A percentile compares a stretch with the other conserved stretches of the same genome.
These are phyloP conservation scores for Aphanomyces euteiches DNA, from an alignment of 352 stramenopile species.

Conservation along the genomic window DNA sequence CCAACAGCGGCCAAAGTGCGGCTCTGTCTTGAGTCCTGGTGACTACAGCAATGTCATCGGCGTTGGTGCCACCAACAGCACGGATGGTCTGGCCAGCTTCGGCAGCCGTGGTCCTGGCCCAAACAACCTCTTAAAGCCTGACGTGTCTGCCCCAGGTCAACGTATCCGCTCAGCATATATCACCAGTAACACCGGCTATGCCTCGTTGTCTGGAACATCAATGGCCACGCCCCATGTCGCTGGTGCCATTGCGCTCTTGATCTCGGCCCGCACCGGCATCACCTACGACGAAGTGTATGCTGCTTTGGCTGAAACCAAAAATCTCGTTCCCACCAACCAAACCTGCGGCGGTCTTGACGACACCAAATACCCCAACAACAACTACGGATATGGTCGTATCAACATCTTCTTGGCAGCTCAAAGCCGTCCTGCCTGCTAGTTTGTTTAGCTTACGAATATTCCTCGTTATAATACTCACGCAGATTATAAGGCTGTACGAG, in stretches of 20 bases:
- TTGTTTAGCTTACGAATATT: no score
- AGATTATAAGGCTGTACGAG: no score
- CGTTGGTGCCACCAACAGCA: conserved; percentile 45
- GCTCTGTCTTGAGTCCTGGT: conserved; percentile 40
- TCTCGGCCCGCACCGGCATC: conserved; percentile 35
- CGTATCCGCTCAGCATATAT: conserved; percentile 27
- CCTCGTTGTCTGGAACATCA: conserved; percentile 30
- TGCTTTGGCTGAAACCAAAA: no score
- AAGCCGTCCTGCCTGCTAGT: no score
- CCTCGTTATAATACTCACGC: no score
- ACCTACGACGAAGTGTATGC: conserved; percentile 32
- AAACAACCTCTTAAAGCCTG: conserved; percentile 31
- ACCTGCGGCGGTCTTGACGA: no score
- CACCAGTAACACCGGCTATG: conserved; percentile 16
- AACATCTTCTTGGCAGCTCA: no score
- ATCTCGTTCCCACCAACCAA: no score
- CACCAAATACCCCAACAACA: no score
- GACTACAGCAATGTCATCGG: conserved; percentile 44
- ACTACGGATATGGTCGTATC: no score
- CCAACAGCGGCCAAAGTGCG: conserved; percentile 43
- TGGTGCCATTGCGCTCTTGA: conserved; percentile 33
- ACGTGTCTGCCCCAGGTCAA: conserved; percentile 35
- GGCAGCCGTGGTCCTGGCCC: conserved; percentile 44
- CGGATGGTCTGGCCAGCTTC: conserved; percentile 36
- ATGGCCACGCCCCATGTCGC: conserved; percentile 39